Percentiles rank a stretch among this genome's conserved stretches.
Conservation (phyloP, 1,284 basidiomycete species). For the Meira miltonrushii region DNA sequence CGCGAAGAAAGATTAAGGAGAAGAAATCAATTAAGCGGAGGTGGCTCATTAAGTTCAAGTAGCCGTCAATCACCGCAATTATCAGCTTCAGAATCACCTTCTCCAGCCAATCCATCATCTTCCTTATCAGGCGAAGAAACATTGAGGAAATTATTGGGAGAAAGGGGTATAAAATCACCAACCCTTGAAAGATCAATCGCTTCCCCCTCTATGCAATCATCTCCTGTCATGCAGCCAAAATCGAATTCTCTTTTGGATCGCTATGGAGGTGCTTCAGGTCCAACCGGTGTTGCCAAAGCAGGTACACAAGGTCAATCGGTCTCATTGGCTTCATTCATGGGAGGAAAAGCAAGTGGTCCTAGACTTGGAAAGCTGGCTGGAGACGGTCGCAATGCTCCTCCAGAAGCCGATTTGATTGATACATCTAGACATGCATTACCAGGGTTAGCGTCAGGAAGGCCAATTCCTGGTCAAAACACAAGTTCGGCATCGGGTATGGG, state of each 20-base stretch:
- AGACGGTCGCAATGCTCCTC: constrained; percentile 42
- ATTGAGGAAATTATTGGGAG: background rate
- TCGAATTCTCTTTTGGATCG: constrained; percentile 27
- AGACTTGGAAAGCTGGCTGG: constrained; percentile 45
- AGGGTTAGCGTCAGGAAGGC: constrained; percentile 20
- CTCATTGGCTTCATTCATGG: constrained; percentile 50
- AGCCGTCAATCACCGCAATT: background rate
- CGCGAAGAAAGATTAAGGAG: background rate
- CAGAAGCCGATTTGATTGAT: constrained; percentile 37
- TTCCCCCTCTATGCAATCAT: background rate
- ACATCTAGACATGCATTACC: constrained; percentile 21
- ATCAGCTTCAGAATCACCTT: background rate
- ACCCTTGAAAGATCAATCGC: background rate
- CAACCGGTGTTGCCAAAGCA: constrained; percentile 41
- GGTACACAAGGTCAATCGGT: constrained; percentile 25
- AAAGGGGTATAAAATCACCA: constrained; percentile 1
- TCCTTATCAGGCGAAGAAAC: constrained; percentile 6
- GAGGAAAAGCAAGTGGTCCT: constrained; percentile 44
- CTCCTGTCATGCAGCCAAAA: background rate
- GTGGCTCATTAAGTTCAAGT: background rate
- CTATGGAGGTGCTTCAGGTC: constrained; percentile 47
- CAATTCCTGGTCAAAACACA: constrained; percentile 11
- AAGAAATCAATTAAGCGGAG: constrained; percentile 6
- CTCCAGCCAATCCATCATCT: background rate
- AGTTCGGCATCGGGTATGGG: constrained; percentile 8